Base-by-base conservation (phyloP, 768 basidiomycete genomes). In the Phylloporus sp. region DNA sequence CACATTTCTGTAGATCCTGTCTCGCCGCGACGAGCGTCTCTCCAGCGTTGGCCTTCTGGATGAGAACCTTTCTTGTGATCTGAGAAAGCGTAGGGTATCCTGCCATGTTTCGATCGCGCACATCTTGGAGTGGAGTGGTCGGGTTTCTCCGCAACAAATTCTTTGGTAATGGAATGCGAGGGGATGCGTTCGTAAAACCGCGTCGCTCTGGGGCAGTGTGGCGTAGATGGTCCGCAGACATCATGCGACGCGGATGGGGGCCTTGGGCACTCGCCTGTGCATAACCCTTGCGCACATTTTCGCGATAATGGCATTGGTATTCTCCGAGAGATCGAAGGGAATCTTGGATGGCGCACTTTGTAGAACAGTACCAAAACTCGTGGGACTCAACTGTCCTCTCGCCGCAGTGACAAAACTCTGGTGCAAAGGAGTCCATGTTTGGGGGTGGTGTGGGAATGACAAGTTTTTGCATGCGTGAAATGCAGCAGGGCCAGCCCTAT, bases 311-410 rank as follows among this genome's bases (percentile, higher is more conserved):
- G 35, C 55, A 59, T 18, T 62, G 35, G 5, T 53, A 45, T 13
- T 47, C 49, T 2, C 43, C 57, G 22, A 70, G 62, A 4, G 66
- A 59, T 23, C 59, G 57, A 16, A 69, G 55, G 23, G 69, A 45
- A 23, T 70, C 68, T 15, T 16, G 32, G 20, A 60, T 66, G 9
- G 67, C 69, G 11, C 69, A 70, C 0, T 49, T 2, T 3, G 50
- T 52, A 18, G 68, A 68, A 34, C 67, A 68, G 41, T 55, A 70
- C 53, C 54, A 68, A 39, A 60, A 64, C 0, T 70, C 66, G 32
- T 68, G 67, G 11, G 47, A 56, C 45, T 58, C 48, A 0, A 55
- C 36, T 0, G 67, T 68, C 32, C 36, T 42, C 12, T 34, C 51
- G 15, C 68, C 69, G 15, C 67, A 70, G 40, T 61, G 60, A 39